Percentiles rank a stretch among this genome's conserved stretches.
Evolutionary conservation across 371 early-diverging fungal genomes (phyloP).

Genomic region (Mortierella sp.): DNA sequence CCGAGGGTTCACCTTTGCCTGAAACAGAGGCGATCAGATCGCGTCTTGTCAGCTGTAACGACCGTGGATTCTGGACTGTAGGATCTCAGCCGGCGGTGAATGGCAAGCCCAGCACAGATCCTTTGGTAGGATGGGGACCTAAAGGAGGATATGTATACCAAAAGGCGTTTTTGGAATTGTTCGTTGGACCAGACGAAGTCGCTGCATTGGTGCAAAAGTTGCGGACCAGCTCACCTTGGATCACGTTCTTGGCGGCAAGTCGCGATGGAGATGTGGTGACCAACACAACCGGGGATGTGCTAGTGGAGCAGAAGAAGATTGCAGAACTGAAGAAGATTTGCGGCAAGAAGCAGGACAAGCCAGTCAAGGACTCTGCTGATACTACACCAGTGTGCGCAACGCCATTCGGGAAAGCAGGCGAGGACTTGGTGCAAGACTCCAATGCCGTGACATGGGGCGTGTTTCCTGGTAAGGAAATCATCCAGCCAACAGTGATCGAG

Average conservation of each 20-base stretch:
- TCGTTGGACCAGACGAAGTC: constrained; percentile 65
- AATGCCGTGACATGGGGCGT: constrained; percentile 98
- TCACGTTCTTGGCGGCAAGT: constrained; percentile 93
- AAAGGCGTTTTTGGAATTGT: constrained; percentile 88
- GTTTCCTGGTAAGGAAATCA: constrained; percentile 94
- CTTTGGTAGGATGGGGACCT: constrained; percentile 95
- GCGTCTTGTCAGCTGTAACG: constrained; percentile 73
- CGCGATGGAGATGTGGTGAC: constrained; percentile 58
- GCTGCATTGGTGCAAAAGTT: constrained; percentile 55
- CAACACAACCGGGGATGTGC: constrained; percentile 40
- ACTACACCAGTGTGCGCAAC: constrained; percentile 32
- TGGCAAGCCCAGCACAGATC: constrained; percentile 81
- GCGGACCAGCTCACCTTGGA: constrained; percentile 60
- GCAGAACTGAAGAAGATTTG: constrained; percentile 51
- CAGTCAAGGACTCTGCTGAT: no score
- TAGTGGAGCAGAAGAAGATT: constrained; percentile 49
- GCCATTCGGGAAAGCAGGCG: constrained; percentile 41
- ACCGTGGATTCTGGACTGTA: constrained; percentile 86
- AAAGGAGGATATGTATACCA: constrained; percentile 94
- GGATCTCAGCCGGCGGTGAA: constrained; percentile 97
- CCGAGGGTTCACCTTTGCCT: constrained; percentile 81
- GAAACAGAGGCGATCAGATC: constrained; percentile 81
- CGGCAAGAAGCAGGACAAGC: constrained; percentile 16
- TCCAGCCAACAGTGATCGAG: constrained; percentile 95
- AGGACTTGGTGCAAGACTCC: constrained; percentile 57